These are phyloP conservation scores for Leccinum aurantiacum DNA, from an alignment of 768 basidiomycete genomes.

Conservation along the genomic window DNA sequence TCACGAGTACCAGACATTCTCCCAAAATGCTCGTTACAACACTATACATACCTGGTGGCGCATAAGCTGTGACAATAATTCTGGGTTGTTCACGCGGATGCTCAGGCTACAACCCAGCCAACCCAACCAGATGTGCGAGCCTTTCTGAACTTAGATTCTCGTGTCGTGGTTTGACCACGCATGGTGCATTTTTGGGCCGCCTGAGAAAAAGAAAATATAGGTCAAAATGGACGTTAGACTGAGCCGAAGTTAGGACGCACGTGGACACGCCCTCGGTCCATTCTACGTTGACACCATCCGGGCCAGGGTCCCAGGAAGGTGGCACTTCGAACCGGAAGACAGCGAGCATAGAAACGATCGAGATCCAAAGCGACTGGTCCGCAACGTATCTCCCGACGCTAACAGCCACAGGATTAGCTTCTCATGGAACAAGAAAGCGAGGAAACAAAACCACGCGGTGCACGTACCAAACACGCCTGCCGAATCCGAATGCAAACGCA, in stretches of 20 bases:
- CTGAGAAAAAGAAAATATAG: slow-evolving; percentile 1
- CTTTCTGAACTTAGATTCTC: slow-evolving; percentile 6
- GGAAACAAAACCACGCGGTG: neutral
- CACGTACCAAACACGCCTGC: slow-evolving; percentile 38
- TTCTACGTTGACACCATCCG: slow-evolving; percentile 19
- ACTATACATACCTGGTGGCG: neutral
- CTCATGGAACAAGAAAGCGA: neutral
- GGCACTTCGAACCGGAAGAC: slow-evolving; percentile 16
- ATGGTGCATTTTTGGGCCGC: slow-evolving; percentile 14
- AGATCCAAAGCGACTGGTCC: slow-evolving; percentile 36
- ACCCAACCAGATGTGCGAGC: slow-evolving; percentile 12
- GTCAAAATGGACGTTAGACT: neutral
- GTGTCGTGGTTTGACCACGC: slow-evolving; percentile 11
- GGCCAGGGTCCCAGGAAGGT: slow-evolving; percentile 18
- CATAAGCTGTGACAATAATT: neutral
- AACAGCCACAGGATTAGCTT: neutral
- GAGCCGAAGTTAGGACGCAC: slow-evolving; percentile 10
- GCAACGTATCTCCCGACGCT: slow-evolving; percentile 47
- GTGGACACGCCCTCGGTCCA: slow-evolving; percentile 21
- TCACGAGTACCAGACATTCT: neutral
- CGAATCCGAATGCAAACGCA: slow-evolving; percentile 36
- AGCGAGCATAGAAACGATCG: slow-evolving; percentile 23
- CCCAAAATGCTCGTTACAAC: neutral
- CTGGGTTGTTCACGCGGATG: neutral
- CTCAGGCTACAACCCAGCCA: neutral